Conservation (phyloP, 2,329 filamentous ascomycete species). For the Cladosporium sp. region DNA sequence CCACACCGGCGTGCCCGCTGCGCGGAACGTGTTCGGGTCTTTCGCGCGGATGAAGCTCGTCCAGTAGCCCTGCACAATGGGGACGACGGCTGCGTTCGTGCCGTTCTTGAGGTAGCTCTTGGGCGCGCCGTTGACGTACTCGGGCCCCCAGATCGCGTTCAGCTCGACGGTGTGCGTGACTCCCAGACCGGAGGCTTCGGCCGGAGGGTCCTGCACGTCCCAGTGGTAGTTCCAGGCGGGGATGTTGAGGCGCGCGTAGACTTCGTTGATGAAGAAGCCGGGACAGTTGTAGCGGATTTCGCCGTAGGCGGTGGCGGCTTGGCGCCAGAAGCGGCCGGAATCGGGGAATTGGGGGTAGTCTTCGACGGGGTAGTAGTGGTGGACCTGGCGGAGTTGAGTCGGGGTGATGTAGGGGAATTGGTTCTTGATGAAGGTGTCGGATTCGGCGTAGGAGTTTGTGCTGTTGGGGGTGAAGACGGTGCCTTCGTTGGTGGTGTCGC, state of each 20-base stretch:
- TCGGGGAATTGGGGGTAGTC: conserved; percentile 49
- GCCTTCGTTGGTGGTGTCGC: conserved; percentile 64
- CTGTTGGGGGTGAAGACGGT: conserved; percentile 60
- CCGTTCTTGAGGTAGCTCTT: conserved; percentile 56
- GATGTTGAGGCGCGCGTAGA: conserved; percentile 43
- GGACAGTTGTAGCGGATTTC: conserved; percentile 69
- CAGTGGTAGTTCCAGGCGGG: conserved; percentile 69
- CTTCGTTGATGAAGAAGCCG: conserved; percentile 56
- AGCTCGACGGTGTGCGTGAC: conserved; percentile 69
- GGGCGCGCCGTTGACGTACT: conserved; percentile 56
- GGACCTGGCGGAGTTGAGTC: conserved; percentile 55
- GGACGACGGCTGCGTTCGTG: conserved; percentile 60
- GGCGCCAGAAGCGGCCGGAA: conserved; percentile 60
- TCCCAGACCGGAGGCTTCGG: conserved; percentile 58
- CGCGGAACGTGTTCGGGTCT: conserved; percentile 64
- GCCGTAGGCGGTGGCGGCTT: conserved; percentile 61
- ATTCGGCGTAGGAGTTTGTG: conserved; percentile 51
- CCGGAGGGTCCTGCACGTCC: conserved; percentile 62
- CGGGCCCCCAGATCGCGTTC: conserved; percentile 67
- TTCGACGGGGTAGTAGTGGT: conserved; percentile 58
- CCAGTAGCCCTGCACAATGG: conserved; percentile 71
- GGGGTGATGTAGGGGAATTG: conserved; percentile 60
- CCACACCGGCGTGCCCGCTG: conserved; percentile 55
- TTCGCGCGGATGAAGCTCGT: conserved; percentile 68
- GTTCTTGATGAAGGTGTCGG: conserved; percentile 58